Percentiles rank a stretch among this genome's conserved stretches.
Evolutionary conservation across 352 stramenopile genomes (phyloP).

Genomic region (Globisporangium cederbergense): DNA sequence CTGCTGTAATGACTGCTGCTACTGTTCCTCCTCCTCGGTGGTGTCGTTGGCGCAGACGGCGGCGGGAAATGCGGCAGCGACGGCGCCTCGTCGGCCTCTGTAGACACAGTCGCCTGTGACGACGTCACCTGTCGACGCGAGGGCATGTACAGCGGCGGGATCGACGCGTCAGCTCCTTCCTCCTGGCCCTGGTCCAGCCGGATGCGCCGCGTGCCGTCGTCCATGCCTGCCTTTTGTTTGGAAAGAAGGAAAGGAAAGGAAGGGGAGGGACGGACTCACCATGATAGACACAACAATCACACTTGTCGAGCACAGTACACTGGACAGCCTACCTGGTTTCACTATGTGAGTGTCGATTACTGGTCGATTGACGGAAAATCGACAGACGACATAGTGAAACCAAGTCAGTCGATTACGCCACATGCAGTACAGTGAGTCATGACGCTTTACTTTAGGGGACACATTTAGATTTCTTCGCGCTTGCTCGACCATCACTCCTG

Average conservation of each 20-base stretch:
- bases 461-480: not conserved
- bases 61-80: constrained; percentile 7
- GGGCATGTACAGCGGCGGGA: constrained; percentile 9
- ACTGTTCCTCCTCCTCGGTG: constrained; percentile 7
- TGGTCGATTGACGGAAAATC: too few relatives aligned
- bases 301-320: too few relatives aligned
- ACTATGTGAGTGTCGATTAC: too few relatives aligned
- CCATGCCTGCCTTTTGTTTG: constrained; percentile 11
- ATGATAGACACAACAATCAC: too few relatives aligned
- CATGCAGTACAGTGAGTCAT: not conserved
- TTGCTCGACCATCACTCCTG: not conserved
- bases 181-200: constrained; percentile 14
- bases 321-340: too few relatives aligned
- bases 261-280: constrained; percentile 1
- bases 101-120: not conserved
- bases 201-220: constrained; percentile 11
- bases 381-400: too few relatives aligned
- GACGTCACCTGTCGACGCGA: not conserved
- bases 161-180: constrained; percentile 2
- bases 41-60: constrained; percentile 1
- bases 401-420: not conserved
- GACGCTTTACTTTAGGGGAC: not conserved
- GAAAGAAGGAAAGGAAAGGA: constrained; percentile 6
- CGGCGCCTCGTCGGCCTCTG: not conserved
- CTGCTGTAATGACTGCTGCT: not conserved